phyloP scores from a whole-genome alignment of 768 basidiomycete species.

The Calocybe cyanea region DNA sequence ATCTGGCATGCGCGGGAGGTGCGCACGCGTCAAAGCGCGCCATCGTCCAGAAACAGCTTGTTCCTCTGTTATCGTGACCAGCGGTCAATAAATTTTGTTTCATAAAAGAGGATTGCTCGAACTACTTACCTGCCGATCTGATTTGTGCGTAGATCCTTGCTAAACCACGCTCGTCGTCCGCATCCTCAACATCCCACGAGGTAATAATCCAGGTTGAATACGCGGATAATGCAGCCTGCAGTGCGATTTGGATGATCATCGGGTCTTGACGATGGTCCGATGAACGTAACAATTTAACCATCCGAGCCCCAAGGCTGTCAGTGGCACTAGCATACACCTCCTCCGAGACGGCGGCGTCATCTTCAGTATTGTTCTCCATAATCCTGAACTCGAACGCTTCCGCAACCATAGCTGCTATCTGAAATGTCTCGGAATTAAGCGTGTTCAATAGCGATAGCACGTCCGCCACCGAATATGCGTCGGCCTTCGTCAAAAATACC shows the following conservation, averaged over 20 bases:
- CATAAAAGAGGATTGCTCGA: neutral
- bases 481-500: constrained; percentile 39
- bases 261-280: constrained; percentile 38
- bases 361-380: constrained; percentile 2
- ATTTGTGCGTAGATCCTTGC: constrained; percentile 31
- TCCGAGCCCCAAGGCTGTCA: constrained; percentile 26
- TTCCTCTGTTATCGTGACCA: constrained; percentile 36
- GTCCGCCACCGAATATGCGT: constrained; percentile 39
- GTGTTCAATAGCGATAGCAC: constrained; percentile 38
- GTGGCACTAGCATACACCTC: constrained; percentile 25
- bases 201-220: constrained; percentile 48
- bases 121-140: constrained; percentile 29
- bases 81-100: no score
- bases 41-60: constrained; percentile 42
- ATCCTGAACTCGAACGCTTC: constrained; percentile 31
- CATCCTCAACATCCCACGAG: constrained; percentile 49
- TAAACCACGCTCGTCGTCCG: constrained; percentile 41
- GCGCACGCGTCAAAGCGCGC: constrained; percentile 35
- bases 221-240: constrained; percentile 41
- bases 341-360: constrained; percentile 16
- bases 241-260: constrained; percentile 38
- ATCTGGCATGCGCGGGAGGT: constrained; percentile 19
- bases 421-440: constrained; percentile 45
- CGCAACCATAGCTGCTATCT: constrained; percentile 44
- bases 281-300: constrained; percentile 36